phyloP scores from a whole-genome alignment of 306 rosid genomes.

The Trifolium pratense region DNA sequence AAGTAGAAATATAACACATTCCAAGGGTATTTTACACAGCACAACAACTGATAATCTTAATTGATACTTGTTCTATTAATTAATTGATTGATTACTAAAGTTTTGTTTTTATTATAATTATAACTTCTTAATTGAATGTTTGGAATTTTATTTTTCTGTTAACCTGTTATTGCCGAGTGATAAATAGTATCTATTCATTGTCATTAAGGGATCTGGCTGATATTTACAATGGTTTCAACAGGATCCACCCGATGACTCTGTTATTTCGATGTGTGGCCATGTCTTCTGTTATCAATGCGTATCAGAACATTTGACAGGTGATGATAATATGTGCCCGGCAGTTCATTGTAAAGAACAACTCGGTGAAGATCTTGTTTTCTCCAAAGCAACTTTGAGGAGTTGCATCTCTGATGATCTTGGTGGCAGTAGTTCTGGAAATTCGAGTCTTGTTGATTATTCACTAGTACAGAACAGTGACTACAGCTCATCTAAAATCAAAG shows the following conservation, averaged over 20 bases:
- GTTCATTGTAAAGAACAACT: conserved; percentile 70
- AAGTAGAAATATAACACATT: neutral
- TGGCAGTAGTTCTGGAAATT: conserved; percentile 51
- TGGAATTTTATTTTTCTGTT: conserved; percentile 31
- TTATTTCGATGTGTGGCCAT: conserved; percentile 90
- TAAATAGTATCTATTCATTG: conserved; percentile 4
- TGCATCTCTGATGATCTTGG: conserved; percentile 66
- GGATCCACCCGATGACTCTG: conserved; percentile 91
- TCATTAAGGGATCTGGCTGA: conserved; percentile 44
- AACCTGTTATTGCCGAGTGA: conserved; percentile 12
- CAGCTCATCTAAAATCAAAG: conserved; percentile 87
- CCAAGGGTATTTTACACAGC: neutral
- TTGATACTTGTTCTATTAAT: neutral
- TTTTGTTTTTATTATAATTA: conserved; percentile 17
- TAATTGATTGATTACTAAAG: conserved; percentile 7
- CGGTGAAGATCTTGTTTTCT: conserved; percentile 71
- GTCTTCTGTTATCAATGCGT: conserved; percentile 94
- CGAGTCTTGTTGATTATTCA: conserved; percentile 56
- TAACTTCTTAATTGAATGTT: neutral
- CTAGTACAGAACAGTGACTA: conserved; percentile 62
- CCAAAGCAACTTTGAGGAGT: conserved; percentile 78
- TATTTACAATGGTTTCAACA: conserved; percentile 53
- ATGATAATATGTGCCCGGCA: conserved; percentile 83
- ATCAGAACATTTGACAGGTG: conserved; percentile 78
- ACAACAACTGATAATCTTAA: conserved; percentile 5